Percentiles rank a stretch among this genome's conserved stretches.
These are phyloP conservation scores for Xerocomus subilludens DNA, from an alignment of 1,284 basidiomycete species.

Conservation along the genomic window DNA sequence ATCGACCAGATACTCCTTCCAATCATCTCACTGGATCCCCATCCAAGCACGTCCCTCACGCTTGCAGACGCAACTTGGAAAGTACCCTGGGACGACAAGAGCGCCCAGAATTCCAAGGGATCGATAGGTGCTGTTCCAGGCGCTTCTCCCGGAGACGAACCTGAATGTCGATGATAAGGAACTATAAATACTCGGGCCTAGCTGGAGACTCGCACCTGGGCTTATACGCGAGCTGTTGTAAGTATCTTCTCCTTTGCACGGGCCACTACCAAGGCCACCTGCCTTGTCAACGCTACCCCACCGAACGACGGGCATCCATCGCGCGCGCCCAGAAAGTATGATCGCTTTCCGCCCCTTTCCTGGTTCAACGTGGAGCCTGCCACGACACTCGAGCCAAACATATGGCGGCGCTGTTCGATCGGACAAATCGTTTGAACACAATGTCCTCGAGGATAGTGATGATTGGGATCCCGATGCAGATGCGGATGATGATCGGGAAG, in stretches of 20 bases:
- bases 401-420: constrained; percentile 60
- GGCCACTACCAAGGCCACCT: constrained; percentile 57
- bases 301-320: constrained; percentile 70
- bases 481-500: constrained; percentile 5
- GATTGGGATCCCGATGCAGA: constrained; percentile 16
- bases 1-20: constrained; percentile 72
- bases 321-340: constrained; percentile 79
- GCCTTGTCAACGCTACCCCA: constrained; percentile 68
- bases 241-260: constrained; percentile 10
- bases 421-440: background rate
- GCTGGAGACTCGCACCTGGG: constrained; percentile 31
- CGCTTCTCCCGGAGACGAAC: constrained; percentile 21
- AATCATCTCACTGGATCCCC: constrained; percentile 75
- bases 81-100: constrained; percentile 62
- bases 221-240: constrained; percentile 3
- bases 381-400: constrained; percentile 90
- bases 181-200: background rate
- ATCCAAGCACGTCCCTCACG: constrained; percentile 69
- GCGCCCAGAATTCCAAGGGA: constrained; percentile 68
- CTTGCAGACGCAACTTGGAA: constrained; percentile 65
- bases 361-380: constrained; percentile 85
- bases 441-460: constrained; percentile 16
- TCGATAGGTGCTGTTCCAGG: constrained; percentile 19
- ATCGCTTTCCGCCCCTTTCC: constrained; percentile 93
- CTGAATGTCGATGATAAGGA: constrained; percentile 8